Conservation (phyloP, 768 basidiomycete species). For the Lactarius trivialis region DNA sequence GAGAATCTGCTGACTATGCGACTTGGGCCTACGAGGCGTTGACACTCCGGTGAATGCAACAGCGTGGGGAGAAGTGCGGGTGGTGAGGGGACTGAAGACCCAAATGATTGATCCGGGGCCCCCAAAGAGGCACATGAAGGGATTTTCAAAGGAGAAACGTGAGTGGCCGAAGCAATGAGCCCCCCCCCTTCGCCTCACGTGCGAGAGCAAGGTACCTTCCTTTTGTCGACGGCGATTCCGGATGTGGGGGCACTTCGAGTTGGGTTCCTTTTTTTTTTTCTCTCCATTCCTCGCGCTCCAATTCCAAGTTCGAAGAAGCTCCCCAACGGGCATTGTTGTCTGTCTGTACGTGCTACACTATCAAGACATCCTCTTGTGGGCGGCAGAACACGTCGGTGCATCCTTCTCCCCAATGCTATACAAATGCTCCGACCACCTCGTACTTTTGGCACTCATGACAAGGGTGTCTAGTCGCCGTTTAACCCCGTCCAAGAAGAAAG, state of each 20-base stretch:
- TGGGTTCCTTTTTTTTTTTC: neutral
- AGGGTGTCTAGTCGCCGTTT: neutral
- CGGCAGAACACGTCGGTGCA: neutral
- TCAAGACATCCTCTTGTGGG: neutral
- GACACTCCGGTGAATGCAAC: neutral
- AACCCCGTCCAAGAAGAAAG: neutral
- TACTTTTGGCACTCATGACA: neutral
- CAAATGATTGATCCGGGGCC: neutral
- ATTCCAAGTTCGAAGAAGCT: neutral
- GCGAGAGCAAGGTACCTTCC: neutral
- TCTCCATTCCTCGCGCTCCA: slow-evolving; percentile 14
- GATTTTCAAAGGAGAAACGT: neutral
- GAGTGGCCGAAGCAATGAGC: neutral
- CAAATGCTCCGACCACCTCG: neutral
- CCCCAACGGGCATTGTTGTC: neutral
- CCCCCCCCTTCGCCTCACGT: neutral
- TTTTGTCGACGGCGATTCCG: neutral
- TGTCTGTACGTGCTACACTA: neutral
- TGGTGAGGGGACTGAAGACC: neutral
- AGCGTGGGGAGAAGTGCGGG: neutral
- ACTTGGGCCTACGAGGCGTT: neutral
- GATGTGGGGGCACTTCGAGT: neutral
- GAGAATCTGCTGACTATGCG: neutral
- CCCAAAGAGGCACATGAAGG: neutral
- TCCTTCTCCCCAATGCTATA: neutral